These are phyloP conservation scores for Crassisporium funariophilum DNA, from an alignment of 768 basidiomycete species.

Conservation along the genomic window DNA sequence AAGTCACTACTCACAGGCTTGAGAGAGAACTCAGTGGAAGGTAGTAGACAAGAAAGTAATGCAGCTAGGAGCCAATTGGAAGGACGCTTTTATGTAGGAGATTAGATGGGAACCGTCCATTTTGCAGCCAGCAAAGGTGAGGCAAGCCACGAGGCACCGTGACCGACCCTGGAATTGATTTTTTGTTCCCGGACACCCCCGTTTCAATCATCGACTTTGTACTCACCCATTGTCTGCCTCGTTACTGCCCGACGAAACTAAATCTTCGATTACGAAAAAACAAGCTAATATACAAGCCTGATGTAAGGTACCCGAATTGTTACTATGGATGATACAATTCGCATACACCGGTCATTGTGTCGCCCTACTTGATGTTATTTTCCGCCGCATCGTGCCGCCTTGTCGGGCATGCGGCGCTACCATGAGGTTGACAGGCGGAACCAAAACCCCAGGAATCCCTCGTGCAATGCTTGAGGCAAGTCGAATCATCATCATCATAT, in stretches of 20 bases:
- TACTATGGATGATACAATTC: too few species aligned
- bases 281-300: too few species aligned
- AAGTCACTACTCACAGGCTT: too few species aligned
- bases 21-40: too few species aligned
- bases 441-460: background rate
- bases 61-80: background rate
- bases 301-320: too few species aligned
- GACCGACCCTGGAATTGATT: constrained; percentile 15
- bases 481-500: background rate
- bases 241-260: too few species aligned
- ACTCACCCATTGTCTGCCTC: too few species aligned
- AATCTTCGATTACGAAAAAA: too few species aligned
- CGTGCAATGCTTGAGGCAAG: background rate
- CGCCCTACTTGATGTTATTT: too few species aligned
- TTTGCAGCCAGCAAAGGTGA: constrained; percentile 38
- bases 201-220: background rate
- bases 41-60: too few species aligned
- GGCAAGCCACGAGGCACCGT: constrained; percentile 54
- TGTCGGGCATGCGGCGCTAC: constrained; percentile 16
- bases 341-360: too few species aligned
- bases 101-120: constrained; percentile 21
- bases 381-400: constrained; percentile 4
- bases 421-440: too few species aligned
- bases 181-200: constrained; percentile 6
- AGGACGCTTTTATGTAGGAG: constrained; percentile 2